Base-by-base conservation (phyloP, 192 early-diverging fungal genomes). In the Dissophora globulifera region DNA sequence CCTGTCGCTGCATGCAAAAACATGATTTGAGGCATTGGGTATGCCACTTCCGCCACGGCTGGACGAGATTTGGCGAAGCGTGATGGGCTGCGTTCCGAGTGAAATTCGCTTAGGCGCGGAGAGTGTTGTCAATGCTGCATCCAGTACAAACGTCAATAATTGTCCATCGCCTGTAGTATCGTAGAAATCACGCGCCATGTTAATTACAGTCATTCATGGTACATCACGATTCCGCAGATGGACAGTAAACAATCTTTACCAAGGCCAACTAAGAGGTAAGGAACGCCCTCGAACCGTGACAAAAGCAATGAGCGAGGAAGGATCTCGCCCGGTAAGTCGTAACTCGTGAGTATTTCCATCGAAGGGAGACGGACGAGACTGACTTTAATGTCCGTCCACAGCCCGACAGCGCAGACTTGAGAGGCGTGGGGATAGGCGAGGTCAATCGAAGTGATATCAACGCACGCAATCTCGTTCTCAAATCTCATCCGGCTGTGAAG, bases 1-100 rank as follows among this genome's bases (percentile, higher is more conserved):
- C 45, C 89, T 82, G 75, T 95, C 94, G 48, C 90, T 90, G 17
- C 91, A 85, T 0, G 87, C 90, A 86, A 97, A 98, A 12, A 96
- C 88, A 66, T 87, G 76, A 20, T 32, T 47, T 19, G 67, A 61
- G 10, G 50, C 20, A 8, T 48, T 48, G 6, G 16, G 23, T n/a
- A 35, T 4, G 40, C 41, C 63, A 30, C 20, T 25, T 8, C 35
- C 40, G 7, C 42, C 43, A n/a, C 43, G 47, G 1, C 33, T 30
- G 11, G 62, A 31, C 5, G 71, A 64, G 23, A 75, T 75, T 2
- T 64, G 71, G 17, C 71, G 62, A 33, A 99, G 82, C 22, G 66
- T 64, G 46, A 94, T 80, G 8, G 95, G 92, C 47, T 91, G 90
- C 9, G 88, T 86, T 1, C 96, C 97, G 23, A 99, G 68, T 2